Evolutionary conservation across 768 basidiomycete genomes (phyloP), one percentile per base, ranked within the genome.

Genomic region (Auricularia heimuer): DNA sequence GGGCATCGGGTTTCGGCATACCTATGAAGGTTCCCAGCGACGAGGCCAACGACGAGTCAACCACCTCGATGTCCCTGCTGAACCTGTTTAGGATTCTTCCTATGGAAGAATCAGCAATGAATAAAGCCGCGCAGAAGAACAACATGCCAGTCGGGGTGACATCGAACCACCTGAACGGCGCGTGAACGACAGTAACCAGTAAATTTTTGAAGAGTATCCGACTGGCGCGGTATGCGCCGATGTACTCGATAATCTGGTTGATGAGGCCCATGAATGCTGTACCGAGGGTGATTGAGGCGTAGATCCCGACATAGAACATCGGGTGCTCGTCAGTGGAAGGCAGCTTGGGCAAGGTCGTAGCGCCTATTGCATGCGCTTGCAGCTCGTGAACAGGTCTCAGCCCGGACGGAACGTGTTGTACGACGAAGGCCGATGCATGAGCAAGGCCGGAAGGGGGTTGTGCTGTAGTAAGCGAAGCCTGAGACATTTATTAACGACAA

Each of bases 151-250:
- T 61, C 12, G 42, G 64, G 14, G 60, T 65, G 29, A 24, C 33
- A 35, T 61, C 54, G 39, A 61, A 44, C 37, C 29, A 64, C 63
- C 91, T 81, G 81, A 94, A 92, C 6, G 92, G 92, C 6, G 92
- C 90, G 12, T 85, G 80, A 18, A 92, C 85, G 11, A 94, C 89
- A 0, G 82, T 82, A 6, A 80, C 82, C 63, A 94, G 75, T 45
- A 94, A 75, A 62, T 80, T 78, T 68, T 76, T 82, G 71, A 78
- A 81, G 3, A 75, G 65, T 4, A 66, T 67, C 54, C 74, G 69
- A 37, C 75, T 77, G 7, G 74, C 82, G 62, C 79, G 73, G 65
- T 82, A 70, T 2, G 84, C 83, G 36, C 86, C 89, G 0, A 83
- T 83, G 45, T 60, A 51, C 67, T 67, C n/a, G 65, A 68, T n/a